phyloP scores from a whole-genome alignment of 2,329 filamentous ascomycete genomes.

The Blastomyces percursus region DNA sequence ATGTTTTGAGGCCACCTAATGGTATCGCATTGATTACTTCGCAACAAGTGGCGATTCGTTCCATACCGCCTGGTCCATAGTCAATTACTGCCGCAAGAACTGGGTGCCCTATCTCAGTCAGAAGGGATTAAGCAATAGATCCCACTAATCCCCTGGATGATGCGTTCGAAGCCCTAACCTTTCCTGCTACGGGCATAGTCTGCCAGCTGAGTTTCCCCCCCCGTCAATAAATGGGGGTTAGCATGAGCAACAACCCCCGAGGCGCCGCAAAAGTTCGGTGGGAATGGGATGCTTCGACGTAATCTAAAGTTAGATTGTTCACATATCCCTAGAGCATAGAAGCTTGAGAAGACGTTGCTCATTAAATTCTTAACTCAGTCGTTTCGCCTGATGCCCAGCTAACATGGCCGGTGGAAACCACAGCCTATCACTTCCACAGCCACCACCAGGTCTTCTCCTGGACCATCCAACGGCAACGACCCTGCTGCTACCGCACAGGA shows the following conservation, averaged over 20 bases:
- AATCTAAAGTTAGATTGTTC: not conserved
- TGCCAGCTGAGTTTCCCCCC: not conserved
- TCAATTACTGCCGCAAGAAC: too few relatives aligned
- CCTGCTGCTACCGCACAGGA: not conserved
- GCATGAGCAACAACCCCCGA: not conserved
- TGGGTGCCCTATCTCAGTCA: too few relatives aligned
- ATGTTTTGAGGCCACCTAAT: not conserved
- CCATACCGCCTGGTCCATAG: not conserved
- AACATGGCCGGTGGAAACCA: not conserved
- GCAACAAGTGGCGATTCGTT: not conserved
- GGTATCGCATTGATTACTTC: not conserved
- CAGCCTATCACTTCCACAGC: not conserved
- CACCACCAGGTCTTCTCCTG: not conserved
- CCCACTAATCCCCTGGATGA: too few relatives aligned
- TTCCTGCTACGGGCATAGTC: not conserved
- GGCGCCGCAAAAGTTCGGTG: not conserved
- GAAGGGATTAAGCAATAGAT: too few relatives aligned
- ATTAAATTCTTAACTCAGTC: not conserved
- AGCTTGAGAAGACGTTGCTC: not conserved
- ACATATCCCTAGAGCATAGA: not conserved
- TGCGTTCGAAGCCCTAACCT: too few relatives aligned
- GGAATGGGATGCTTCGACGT: not conserved
- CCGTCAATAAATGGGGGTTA: too few relatives aligned
- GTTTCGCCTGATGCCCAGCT: not conserved
- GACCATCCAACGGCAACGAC: not conserved